Conservation (phyloP, 2,329 filamentous ascomycete species). For the Aspergillus puulaauensis region DNA sequence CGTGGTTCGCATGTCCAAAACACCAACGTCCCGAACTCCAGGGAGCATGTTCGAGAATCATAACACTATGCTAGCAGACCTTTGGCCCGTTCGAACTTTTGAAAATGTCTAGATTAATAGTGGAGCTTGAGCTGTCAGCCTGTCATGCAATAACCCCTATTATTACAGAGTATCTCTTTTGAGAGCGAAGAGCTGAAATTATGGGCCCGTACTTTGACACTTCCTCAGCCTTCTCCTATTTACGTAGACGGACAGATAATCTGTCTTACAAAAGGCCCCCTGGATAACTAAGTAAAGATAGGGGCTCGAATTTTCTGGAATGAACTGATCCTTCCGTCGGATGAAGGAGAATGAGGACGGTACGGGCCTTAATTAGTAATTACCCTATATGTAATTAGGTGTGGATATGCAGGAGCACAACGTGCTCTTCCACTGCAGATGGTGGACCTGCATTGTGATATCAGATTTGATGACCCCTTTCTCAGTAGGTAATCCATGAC, state of each 20-base stretch:
- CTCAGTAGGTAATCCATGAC: neutral
- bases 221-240: neutral
- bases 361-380: conserved; percentile 4
- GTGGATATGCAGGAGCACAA: conserved; percentile 1
- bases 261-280: neutral
- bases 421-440: neutral
- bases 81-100: too few species aligned
- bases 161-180: neutral
- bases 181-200: neutral
- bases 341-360: neutral
- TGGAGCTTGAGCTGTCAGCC: neutral
- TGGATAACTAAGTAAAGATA: neutral
- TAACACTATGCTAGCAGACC: too few species aligned
- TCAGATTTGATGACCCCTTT: conserved; percentile 1
- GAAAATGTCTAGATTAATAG: neutral
- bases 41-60: too few species aligned
- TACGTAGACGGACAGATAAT: neutral
- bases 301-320: neutral
- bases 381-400: conserved; percentile 6
- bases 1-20: too few species aligned
- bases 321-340: conserved; percentile 21
- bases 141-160: neutral
- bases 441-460: conserved; percentile 11
- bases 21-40: too few species aligned
- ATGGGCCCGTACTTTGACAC: neutral